Percentiles rank a stretch among this genome's conserved stretches.
Conservation (phyloP, 176 grass and related monocot genomes). For the Musa beccarii region DNA sequence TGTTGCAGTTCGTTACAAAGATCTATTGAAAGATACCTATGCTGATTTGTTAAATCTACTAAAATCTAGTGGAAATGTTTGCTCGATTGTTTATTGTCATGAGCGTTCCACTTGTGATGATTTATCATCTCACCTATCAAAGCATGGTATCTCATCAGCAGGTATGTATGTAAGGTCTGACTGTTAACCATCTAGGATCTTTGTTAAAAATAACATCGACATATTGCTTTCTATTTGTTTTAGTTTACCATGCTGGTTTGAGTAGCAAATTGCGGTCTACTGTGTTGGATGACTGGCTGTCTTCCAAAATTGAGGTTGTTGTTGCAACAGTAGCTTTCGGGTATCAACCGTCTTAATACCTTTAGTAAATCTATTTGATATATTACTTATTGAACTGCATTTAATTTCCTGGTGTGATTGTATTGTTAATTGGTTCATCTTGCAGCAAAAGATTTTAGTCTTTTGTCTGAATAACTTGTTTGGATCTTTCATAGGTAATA, state of each 20-base stretch:
- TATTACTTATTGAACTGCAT: background rate
- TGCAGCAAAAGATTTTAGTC: background rate
- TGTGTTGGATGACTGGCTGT: conserved; percentile 88
- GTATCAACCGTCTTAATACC: conserved; percentile 34
- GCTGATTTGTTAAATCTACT: conserved; percentile 69
- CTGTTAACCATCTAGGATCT: background rate
- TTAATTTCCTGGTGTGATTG: background rate
- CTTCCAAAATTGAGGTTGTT: conserved; percentile 83
- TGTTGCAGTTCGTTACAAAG: conserved; percentile 90
- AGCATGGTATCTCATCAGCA: conserved; percentile 63
- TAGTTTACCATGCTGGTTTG: conserved; percentile 91
- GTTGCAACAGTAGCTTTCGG: conserved; percentile 97
- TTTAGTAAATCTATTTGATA: conserved; percentile 8
- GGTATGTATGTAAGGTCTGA: conserved; percentile 31
- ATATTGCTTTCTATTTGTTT: conserved; percentile 18
- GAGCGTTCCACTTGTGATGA: conserved; percentile 89
- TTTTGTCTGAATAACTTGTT: background rate
- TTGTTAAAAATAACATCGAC: background rate
- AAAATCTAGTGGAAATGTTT: conserved; percentile 62
- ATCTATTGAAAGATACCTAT: conserved; percentile 79
- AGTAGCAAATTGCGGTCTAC: conserved; percentile 63
- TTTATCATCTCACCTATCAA: conserved; percentile 49
- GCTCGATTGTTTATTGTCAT: conserved; percentile 95
- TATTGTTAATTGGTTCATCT: background rate
- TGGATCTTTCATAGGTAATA: background rate